These are phyloP conservation scores for Aphanocladium album DNA, from an alignment of 2,329 filamentous ascomycete species.

Conservation along the genomic window DNA sequence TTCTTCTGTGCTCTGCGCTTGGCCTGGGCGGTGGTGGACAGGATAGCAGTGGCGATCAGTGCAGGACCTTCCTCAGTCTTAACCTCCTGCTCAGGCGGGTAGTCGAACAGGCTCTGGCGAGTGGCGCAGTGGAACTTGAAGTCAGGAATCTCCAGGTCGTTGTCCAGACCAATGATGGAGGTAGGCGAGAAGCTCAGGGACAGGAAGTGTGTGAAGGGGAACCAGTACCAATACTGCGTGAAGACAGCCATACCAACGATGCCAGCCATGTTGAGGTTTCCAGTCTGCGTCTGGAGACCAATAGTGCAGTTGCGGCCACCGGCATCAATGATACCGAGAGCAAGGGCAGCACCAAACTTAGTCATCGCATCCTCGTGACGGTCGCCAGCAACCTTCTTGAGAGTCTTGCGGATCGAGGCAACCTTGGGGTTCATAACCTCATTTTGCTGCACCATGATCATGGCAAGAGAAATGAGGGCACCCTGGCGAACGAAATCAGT, in stretches of 20 bases:
- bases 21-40: slow-evolving; percentile 95
- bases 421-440: slow-evolving; percentile 99
- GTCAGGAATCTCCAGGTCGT: slow-evolving; percentile 85
- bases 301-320: slow-evolving; percentile 98
- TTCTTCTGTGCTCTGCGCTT: slow-evolving; percentile 93
- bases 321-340: slow-evolving; percentile 94
- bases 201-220: slow-evolving; percentile 96
- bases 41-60: slow-evolving; percentile 88
- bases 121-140: slow-evolving; percentile 97
- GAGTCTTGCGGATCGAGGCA: slow-evolving; percentile 79
- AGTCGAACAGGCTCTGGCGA: slow-evolving; percentile 92
- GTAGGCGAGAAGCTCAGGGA: slow-evolving; percentile 96
- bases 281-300: slow-evolving; percentile 92
- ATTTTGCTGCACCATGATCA: slow-evolving; percentile 99
- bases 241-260: slow-evolving; percentile 98
- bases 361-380: slow-evolving; percentile 99
- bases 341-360: slow-evolving; percentile 92
- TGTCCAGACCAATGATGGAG: slow-evolving; percentile 88
- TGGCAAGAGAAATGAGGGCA: slow-evolving; percentile 85
- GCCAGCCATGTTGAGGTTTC: slow-evolving; percentile 96
- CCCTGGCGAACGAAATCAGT: slow-evolving; percentile 98
- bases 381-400: slow-evolving; percentile 90
- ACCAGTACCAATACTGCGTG: slow-evolving; percentile 99
- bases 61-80: slow-evolving; percentile 92
- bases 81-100: slow-evolving; percentile 92